phyloP scores from a whole-genome alignment of 2,329 filamentous ascomycete species.

The Arthroderma uncinatum region DNA sequence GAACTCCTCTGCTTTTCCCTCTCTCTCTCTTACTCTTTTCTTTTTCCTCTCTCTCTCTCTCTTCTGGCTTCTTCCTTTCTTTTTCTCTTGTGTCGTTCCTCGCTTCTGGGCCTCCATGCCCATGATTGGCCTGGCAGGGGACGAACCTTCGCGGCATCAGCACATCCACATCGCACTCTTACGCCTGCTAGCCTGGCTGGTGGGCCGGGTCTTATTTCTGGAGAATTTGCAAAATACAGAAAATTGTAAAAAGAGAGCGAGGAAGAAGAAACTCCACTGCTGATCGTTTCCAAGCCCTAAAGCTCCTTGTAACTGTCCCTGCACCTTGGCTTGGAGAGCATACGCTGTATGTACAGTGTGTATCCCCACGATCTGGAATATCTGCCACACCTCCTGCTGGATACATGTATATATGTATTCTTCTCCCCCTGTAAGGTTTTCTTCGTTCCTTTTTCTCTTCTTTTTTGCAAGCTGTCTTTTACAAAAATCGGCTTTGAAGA shows the following conservation, averaged over 20 bases:
- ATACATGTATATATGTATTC: neutral
- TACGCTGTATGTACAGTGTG: neutral
- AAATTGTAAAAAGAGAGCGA: neutral
- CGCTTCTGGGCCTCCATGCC: neutral
- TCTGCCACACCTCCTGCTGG: neutral
- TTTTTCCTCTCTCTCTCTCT: neutral
- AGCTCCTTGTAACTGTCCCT: conserved; percentile 5
- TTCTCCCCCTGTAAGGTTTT: neutral
- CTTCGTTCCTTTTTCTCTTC: neutral
- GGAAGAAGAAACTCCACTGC: neutral
- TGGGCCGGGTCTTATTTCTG: conserved; percentile 1
- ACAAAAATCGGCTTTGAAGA: conserved; percentile 4
- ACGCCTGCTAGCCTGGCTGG: neutral
- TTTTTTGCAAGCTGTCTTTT: neutral
- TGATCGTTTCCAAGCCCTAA: conserved; percentile 5
- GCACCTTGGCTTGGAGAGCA: conserved; percentile 1
- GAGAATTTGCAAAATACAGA: neutral
- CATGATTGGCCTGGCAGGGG: neutral
- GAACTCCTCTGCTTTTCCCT: neutral
- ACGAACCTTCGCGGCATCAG: conserved; percentile 3
- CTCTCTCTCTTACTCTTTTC: neutral
- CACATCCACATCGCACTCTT: conserved; percentile 4
- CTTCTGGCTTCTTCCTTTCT: neutral
- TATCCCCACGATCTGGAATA: conserved; percentile 4
- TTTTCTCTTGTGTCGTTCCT: neutral